These are phyloP conservation scores for Salinomyces thailandicus DNA, from an alignment of 2,329 filamentous ascomycete species.

Conservation along the genomic window DNA sequence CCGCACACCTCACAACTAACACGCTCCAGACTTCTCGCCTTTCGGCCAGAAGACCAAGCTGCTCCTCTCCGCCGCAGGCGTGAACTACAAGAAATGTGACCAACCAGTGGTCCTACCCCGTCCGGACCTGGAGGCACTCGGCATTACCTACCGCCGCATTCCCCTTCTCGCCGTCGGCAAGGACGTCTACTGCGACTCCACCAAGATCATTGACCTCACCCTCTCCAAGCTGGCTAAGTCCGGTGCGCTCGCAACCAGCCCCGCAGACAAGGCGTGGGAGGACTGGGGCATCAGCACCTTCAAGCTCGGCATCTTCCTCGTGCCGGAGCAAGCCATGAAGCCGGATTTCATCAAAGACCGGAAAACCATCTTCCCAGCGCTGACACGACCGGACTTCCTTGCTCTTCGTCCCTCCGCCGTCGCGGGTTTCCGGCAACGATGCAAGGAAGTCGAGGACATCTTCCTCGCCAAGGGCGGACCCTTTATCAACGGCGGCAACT, in stretches of 20 bases:
- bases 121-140: constrained; percentile 20
- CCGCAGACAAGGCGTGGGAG: constrained; percentile 22
- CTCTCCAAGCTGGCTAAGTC: constrained; percentile 8
- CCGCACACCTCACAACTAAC: neutral
- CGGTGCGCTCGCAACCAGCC: constrained; percentile 10
- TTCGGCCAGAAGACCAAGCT: constrained; percentile 22
- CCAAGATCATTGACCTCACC: constrained; percentile 16
- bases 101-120: constrained; percentile 21
- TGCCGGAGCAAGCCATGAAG: constrained; percentile 13
- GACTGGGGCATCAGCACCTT: constrained; percentile 18
- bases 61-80: constrained; percentile 14
- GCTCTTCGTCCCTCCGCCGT: constrained; percentile 15
- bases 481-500: constrained; percentile 15
- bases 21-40: constrained; percentile 22
- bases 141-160: constrained; percentile 24
- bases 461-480: constrained; percentile 14
- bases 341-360: constrained; percentile 20
- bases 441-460: constrained; percentile 14
- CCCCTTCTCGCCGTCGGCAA: constrained; percentile 23
- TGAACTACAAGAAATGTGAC: constrained; percentile 17
- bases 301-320: constrained; percentile 13
- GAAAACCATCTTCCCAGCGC: constrained; percentile 17
- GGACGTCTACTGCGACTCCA: constrained; percentile 23
- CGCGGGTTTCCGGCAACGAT: constrained; percentile 13
- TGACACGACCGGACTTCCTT: constrained; percentile 14